These are phyloP conservation scores for Pythium vanterpoolii DNA, from an alignment of 352 stramenopile genomes.

Conservation along the genomic window DNA sequence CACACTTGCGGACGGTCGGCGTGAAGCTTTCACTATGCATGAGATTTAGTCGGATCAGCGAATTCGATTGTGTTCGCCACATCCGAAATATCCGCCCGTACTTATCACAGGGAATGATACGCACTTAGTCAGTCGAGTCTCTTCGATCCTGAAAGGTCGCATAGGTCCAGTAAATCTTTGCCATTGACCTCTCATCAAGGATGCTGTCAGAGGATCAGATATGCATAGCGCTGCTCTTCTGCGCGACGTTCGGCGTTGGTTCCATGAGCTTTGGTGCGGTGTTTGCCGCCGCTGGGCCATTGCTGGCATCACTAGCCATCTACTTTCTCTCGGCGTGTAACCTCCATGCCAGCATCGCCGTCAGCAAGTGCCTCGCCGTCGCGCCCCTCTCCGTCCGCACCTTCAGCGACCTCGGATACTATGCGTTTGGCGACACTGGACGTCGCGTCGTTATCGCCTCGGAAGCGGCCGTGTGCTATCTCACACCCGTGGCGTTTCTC, in stretches of 20 bases:
- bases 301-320: conserved; percentile 54
- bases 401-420: conserved; percentile 71
- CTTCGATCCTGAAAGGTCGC: conserved; percentile 23
- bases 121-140: conserved; percentile 13
- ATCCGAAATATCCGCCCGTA: background rate
- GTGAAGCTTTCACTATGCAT: conserved; percentile 36
- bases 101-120: background rate
- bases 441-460: conserved; percentile 48
- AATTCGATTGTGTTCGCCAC: conserved; percentile 30
- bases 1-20: conserved; percentile 38
- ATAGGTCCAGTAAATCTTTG: background rate
- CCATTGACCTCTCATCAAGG: background rate
- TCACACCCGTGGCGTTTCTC: conserved; percentile 71
- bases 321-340: conserved; percentile 82
- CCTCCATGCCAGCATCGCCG: conserved; percentile 58
- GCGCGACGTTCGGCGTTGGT: conserved; percentile 66
- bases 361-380: conserved; percentile 58
- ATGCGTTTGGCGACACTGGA: conserved; percentile 47
- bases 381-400: conserved; percentile 52
- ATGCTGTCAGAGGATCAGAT: conserved; percentile 45
- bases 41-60: background rate
- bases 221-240: conserved; percentile 69
- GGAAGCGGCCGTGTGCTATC: conserved; percentile 57
- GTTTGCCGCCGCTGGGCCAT: conserved; percentile 52
- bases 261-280: conserved; percentile 72